Evolutionary conservation across 805 yeast species (phyloP).

Genomic region (Candida tallmaniae): DNA sequence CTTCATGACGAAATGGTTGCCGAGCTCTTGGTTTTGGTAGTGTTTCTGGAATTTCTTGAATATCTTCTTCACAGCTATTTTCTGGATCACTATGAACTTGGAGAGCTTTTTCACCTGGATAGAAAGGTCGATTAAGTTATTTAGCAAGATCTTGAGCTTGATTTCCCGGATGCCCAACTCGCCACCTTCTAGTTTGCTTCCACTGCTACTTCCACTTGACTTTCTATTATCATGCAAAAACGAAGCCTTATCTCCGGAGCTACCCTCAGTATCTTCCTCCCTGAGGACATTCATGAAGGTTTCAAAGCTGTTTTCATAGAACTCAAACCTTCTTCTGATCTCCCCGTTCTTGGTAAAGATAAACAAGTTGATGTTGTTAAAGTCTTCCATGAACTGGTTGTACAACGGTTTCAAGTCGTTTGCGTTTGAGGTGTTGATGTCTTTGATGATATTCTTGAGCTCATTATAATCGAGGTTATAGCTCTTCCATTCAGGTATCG

Average conservation of each 20-base stretch:
- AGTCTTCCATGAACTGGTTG: slow-evolving; percentile 48
- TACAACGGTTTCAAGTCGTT: slow-evolving; percentile 28
- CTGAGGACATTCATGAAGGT: slow-evolving; percentile 2
- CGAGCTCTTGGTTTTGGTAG: slow-evolving; percentile 21
- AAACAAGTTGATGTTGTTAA: slow-evolving; percentile 58
- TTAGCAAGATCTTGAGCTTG: slow-evolving; percentile 19
- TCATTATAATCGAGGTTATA: slow-evolving; percentile 83
- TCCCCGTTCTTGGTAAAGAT: slow-evolving; percentile 67
- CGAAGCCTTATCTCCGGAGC: too few species aligned
- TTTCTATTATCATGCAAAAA: not conserved
- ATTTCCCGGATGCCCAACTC: slow-evolving; percentile 8
- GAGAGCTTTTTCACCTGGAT: slow-evolving; percentile 57
- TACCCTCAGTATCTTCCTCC: slow-evolving; percentile 1
- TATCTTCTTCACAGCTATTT: slow-evolving; percentile 67
- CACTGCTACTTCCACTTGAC: not conserved
- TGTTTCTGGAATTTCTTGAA: slow-evolving; percentile 63
- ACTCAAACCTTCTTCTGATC: slow-evolving; percentile 44
- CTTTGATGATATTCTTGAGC: slow-evolving; percentile 60
- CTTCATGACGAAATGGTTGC: slow-evolving; percentile 21
- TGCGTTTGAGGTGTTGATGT: slow-evolving; percentile 39
- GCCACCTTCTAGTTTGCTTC: too few species aligned
- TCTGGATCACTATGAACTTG: slow-evolving; percentile 69
- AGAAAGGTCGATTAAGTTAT: slow-evolving; percentile 37
- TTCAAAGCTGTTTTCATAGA: slow-evolving; percentile 16
- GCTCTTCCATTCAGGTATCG: slow-evolving; percentile 84